Evolutionary conservation across 2,329 filamentous ascomycete genomes (phyloP).

Genomic region (Lachnellula occidentalis): DNA sequence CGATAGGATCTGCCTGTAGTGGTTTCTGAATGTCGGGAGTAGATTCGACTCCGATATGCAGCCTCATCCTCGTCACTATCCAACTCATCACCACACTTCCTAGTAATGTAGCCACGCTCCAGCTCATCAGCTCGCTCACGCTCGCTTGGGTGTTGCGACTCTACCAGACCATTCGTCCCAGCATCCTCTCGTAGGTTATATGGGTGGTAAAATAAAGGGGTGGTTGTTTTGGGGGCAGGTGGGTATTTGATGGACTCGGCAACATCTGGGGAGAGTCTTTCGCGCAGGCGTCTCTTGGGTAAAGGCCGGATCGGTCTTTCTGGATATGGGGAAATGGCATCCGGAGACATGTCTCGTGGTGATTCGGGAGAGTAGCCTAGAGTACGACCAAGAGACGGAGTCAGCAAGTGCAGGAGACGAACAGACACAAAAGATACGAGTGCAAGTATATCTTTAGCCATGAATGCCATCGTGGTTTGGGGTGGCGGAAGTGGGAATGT

Average conservation of each 20-base stretch:
- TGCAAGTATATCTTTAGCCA: background rate
- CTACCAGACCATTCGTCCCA: slow-evolving; percentile 27
- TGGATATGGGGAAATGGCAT: slow-evolving; percentile 77
- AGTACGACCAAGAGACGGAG: slow-evolving; percentile 1
- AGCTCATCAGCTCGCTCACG: slow-evolving; percentile 28
- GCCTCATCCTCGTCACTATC: slow-evolving; percentile 56
- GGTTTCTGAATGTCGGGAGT: slow-evolving; percentile 44
- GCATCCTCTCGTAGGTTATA: slow-evolving; percentile 33
- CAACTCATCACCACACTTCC: slow-evolving; percentile 49
- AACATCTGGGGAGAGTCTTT: slow-evolving; percentile 78
- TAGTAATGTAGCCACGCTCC: slow-evolving; percentile 34
- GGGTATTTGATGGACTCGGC: slow-evolving; percentile 80
- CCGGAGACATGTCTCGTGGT: slow-evolving; percentile 54
- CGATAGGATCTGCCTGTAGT: slow-evolving; percentile 39
- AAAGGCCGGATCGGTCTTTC: slow-evolving; percentile 90
- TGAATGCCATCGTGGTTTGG: background rate
- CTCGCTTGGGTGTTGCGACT: slow-evolving; percentile 27
- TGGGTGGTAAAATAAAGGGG: slow-evolving; percentile 73
- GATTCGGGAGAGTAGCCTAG: slow-evolving; percentile 29
- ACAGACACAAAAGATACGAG: background rate
- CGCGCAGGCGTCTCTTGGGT: slow-evolving; percentile 81
- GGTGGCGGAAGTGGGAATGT: slow-evolving; percentile 7
- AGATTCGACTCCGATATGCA: slow-evolving; percentile 32
- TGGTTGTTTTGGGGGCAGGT: slow-evolving; percentile 62
- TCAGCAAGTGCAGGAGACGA: slow-evolving; percentile 13